Percentiles rank a stretch among this genome's conserved stretches.
Evolutionary conservation across 176 grass and related monocot species (phyloP).

Genomic region (Musa troglodytarum): DNA sequence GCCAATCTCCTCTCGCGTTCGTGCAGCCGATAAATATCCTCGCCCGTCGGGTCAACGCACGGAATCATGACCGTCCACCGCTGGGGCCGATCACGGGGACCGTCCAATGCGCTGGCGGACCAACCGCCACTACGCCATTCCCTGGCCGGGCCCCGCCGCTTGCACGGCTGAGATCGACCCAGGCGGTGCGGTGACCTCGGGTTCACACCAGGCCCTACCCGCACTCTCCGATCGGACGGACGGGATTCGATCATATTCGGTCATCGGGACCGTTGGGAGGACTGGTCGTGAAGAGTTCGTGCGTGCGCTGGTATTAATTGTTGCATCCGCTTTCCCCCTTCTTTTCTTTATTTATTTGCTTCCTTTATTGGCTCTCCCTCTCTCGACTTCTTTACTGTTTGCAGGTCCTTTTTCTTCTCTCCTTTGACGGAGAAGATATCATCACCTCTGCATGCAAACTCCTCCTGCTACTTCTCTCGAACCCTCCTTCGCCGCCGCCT

Average conservation of each 20-base stretch:
- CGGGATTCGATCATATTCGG: neutral
- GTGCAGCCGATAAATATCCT: no score
- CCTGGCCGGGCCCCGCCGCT: no score
- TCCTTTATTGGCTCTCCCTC: neutral
- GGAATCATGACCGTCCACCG: no score
- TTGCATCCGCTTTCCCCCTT: neutral
- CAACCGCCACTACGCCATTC: no score
- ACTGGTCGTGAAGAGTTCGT: neutral
- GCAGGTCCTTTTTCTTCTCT: constrained; percentile 5
- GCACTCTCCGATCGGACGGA: neutral
- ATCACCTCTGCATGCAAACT: neutral
- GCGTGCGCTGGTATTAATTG: neutral
- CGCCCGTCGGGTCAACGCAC: no score
- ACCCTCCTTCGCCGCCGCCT: neutral
- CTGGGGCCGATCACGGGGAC: no score
- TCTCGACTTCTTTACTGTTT: constrained; percentile 1
- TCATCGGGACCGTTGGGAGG: neutral
- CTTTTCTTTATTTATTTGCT: neutral
- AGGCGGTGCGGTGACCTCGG: no score
- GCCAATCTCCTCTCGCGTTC: no score
- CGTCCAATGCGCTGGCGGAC: no score
- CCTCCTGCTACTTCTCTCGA: neutral
- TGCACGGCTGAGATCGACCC: no score
- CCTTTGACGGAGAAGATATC: neutral
- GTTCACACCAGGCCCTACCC: no score